A percentile compares a stretch with the other conserved stretches of the same genome.
Evolutionary conservation across 306 rosid species (phyloP).

Genomic region (Leucaena leucocephala): DNA sequence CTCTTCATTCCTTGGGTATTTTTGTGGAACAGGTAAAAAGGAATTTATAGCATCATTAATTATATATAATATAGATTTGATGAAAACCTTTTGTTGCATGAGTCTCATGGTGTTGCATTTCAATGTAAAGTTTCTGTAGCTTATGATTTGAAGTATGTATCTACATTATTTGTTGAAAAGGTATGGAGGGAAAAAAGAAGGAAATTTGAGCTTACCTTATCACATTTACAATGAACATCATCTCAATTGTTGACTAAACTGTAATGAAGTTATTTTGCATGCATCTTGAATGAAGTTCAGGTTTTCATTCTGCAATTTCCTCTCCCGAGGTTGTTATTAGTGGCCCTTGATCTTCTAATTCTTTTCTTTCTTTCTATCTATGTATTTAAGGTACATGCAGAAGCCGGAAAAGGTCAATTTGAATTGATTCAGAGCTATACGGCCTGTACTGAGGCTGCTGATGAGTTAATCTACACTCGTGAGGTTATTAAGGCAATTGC

Average conservation of each 20-base stretch:
- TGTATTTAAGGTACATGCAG: slow-evolving; percentile 71
- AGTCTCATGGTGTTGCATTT: neutral
- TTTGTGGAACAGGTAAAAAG: slow-evolving; percentile 79
- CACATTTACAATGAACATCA: neutral
- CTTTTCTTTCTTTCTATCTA: slow-evolving; percentile 2
- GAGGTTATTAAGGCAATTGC: slow-evolving; percentile 78
- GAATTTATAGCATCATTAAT: slow-evolving; percentile 2
- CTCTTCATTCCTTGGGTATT: slow-evolving; percentile 69
- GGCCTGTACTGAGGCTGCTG: slow-evolving; percentile 67
- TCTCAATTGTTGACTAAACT: neutral
- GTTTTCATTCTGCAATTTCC: neutral
- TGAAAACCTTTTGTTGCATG: neutral
- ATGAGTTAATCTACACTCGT: slow-evolving; percentile 70
- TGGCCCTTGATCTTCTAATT: slow-evolving; percentile 15
- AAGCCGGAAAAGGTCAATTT: slow-evolving; percentile 89
- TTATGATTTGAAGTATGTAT: neutral
- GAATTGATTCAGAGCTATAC: slow-evolving; percentile 68
- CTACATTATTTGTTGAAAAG: neutral
- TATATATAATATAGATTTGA: slow-evolving; percentile 6
- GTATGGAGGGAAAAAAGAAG: neutral
- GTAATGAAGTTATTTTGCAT: neutral
- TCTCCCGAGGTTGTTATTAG: neutral
- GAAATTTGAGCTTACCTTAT: neutral
- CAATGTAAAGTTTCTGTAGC: neutral
- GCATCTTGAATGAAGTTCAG: neutral